Base-by-base conservation (phyloP, 305 asterid genomes). In the Ajuga reptans region DNA sequence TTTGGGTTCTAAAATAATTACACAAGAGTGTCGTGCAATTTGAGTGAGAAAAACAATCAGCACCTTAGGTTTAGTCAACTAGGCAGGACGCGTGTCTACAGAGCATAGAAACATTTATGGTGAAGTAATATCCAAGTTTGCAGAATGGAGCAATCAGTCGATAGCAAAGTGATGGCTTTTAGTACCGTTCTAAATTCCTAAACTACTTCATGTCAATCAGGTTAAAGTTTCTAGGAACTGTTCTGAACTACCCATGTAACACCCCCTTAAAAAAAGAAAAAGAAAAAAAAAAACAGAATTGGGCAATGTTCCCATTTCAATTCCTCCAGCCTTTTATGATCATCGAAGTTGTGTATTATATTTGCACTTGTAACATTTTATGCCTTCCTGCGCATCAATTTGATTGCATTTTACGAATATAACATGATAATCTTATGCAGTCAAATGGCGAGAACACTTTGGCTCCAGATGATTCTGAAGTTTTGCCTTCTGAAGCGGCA, bases 401-500 rank as follows among this genome's bases (percentile, higher is more conserved):
- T 56, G 51, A 55, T 9, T 37, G 31, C 7, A 37, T 61, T 43
- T 66, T 54, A 54, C 54, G 60, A 62, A 43, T 10, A 31, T 66
- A 54, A 37, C 67, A 46, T 65, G 64, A 43, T 56, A 31, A 56
- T 60, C 58, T 66, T 68, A 42, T 77, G 75, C 90, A 92, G 96
- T 80, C 71, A 64, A 75, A 77, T 76, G 82, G 73, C 74, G 86
- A 77, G 49, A 78, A 73, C 5, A 14, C 79, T 52, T 45, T 73
- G 74, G 77, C 78, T 51, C 62, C 84, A 57, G 90, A 80, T 62
- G 85, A 72, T 54, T 73, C 84, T 67, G 87, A 83, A 57, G 73
- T 62, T 37, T 45, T 64, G 68, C 82, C 80, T 68, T 61, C 81
- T 47, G 93, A 85, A 78, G 67, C 61, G 64, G 51, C 72, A 0